phyloP scores from a whole-genome alignment of 805 yeast species.

The Lachancea kluyveri region DNA sequence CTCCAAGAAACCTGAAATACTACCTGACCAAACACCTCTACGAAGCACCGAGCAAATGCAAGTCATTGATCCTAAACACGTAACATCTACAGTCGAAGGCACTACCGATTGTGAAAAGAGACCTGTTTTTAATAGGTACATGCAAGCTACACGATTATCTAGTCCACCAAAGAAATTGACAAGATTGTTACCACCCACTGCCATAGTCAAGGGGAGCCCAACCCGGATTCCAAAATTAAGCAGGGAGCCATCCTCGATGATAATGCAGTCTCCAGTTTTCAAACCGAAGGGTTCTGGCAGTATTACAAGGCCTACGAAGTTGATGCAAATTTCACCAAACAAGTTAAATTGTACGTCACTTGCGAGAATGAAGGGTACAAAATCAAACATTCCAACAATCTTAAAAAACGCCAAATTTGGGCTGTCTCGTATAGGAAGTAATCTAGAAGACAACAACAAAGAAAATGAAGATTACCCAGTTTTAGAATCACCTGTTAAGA shows the following conservation, averaged over 20 bases:
- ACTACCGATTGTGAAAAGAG: too few relatives aligned
- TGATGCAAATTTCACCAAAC: slow-evolving; percentile 20
- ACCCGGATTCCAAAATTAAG: slow-evolving; percentile 11
- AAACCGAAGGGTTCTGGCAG: slow-evolving; percentile 5
- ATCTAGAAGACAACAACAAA: slow-evolving; percentile 1
- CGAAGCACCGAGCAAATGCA: too few relatives aligned
- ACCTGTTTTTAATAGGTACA: slow-evolving; percentile 7
- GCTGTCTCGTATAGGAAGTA: too few relatives aligned
- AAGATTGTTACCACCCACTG: slow-evolving; percentile 13
- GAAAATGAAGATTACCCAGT: slow-evolving; percentile 1
- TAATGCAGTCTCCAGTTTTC: slow-evolving; percentile 7
- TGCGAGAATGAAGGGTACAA: not conserved
- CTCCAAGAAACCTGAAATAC: too few relatives aligned
- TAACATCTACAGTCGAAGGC: too few relatives aligned
- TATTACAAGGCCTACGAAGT: slow-evolving; percentile 17
- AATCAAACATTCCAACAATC: not conserved
- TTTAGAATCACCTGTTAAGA: slow-evolving; percentile 3
- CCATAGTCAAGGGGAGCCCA: slow-evolving; percentile 10
- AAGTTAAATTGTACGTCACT: slow-evolving; percentile 11
- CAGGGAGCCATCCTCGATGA: slow-evolving; percentile 11
- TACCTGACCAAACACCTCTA: too few relatives aligned
- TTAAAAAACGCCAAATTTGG: not conserved
- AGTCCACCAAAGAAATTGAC: slow-evolving; percentile 13
- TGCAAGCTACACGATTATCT: slow-evolving; percentile 11
- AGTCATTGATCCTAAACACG: too few relatives aligned